phyloP scores from a whole-genome alignment of 768 basidiomycete genomes.

The Aureoboletus auriporus region DNA sequence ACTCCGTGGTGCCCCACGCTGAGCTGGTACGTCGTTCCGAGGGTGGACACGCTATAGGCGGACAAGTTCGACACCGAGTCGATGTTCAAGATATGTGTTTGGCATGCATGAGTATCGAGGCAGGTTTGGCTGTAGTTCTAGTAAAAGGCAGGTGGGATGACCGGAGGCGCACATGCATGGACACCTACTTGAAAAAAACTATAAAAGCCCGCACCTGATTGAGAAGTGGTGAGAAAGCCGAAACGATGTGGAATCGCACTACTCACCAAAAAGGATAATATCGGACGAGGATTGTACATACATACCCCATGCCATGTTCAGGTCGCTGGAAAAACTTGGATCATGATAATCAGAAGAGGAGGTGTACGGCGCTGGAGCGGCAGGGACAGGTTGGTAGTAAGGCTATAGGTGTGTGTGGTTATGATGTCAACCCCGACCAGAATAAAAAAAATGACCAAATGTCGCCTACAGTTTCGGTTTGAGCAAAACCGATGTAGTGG shows the following conservation, averaged over 20 bases:
- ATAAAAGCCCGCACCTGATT: slow-evolving; percentile 48
- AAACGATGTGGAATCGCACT: too few relatives aligned
- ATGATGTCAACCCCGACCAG: background rate
- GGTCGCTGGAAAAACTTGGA: slow-evolving; percentile 30
- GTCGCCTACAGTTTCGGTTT: slow-evolving; percentile 48
- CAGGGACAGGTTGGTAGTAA: slow-evolving; percentile 46
- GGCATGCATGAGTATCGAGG: slow-evolving; percentile 33
- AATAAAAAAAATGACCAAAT: too few relatives aligned
- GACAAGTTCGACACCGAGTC: slow-evolving; percentile 35
- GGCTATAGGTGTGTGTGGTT: slow-evolving; percentile 33
- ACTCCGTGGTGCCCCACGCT: slow-evolving; percentile 33
- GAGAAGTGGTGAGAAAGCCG: too few relatives aligned
- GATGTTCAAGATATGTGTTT: slow-evolving; percentile 40
- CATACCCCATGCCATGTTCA: slow-evolving; percentile 11
- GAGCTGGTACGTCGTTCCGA: slow-evolving; percentile 39
- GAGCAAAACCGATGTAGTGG: slow-evolving; percentile 48
- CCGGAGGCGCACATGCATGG: too few relatives aligned
- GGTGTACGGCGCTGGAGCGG: slow-evolving; percentile 39
- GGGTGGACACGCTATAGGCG: slow-evolving; percentile 44
- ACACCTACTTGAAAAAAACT: slow-evolving; percentile 40
- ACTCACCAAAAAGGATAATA: slow-evolving; percentile 40
- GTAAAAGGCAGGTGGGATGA: background rate
- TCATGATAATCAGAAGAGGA: slow-evolving; percentile 34
- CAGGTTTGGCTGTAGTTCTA: slow-evolving; percentile 40
- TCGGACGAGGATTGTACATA: slow-evolving; percentile 32